Conservation (phyloP, 2,329 filamentous ascomycete species). For the Alternaria dauci region DNA sequence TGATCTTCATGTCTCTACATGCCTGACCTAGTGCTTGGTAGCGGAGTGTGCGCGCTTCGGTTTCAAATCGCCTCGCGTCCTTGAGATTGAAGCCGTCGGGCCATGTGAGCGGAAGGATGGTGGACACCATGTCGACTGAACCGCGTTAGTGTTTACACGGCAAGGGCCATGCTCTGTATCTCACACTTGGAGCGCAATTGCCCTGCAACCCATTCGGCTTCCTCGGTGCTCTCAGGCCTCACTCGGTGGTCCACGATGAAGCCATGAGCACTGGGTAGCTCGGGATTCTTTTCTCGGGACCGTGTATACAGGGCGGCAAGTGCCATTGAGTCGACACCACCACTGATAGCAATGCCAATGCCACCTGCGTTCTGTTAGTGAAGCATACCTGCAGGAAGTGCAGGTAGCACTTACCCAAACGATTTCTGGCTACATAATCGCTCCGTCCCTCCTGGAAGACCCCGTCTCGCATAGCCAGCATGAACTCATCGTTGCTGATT, state of each 20-base stretch:
- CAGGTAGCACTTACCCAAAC: conserved; percentile 24
- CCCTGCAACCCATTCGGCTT: conserved; percentile 61
- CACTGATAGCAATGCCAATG: conserved; percentile 78
- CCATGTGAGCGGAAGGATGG: conserved; percentile 52
- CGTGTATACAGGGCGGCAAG: conserved; percentile 75
- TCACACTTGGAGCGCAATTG: conserved; percentile 57
- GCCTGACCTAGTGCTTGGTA: conserved; percentile 74
- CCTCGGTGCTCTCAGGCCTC: conserved; percentile 63
- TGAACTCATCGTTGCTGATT: conserved; percentile 40
- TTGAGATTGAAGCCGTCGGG: conserved; percentile 48
- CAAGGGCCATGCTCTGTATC: conserved; percentile 6
- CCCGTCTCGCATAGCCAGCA: conserved; percentile 19
- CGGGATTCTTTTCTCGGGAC: conserved; percentile 15
- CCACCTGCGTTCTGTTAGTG: conserved; percentile 10
- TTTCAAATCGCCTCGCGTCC: conserved; percentile 74
- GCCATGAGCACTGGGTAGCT: conserved; percentile 54
- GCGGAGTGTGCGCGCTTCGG: conserved; percentile 74
- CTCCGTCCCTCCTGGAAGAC: conserved; percentile 11
- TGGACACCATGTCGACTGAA: conserved; percentile 41
- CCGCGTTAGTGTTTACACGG: conserved; percentile 17
- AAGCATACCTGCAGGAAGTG: not conserved
- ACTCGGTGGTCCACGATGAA: conserved; percentile 70
- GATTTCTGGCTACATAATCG: not conserved
- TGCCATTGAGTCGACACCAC: conserved; percentile 98
- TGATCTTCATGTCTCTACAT: conserved; percentile 63